Percentiles rank a stretch among this genome's conserved stretches.
These are phyloP conservation scores for Cutaneotrichosporon mucoides DNA, from an alignment of 1,284 basidiomycete genomes.

Conservation along the genomic window DNA sequence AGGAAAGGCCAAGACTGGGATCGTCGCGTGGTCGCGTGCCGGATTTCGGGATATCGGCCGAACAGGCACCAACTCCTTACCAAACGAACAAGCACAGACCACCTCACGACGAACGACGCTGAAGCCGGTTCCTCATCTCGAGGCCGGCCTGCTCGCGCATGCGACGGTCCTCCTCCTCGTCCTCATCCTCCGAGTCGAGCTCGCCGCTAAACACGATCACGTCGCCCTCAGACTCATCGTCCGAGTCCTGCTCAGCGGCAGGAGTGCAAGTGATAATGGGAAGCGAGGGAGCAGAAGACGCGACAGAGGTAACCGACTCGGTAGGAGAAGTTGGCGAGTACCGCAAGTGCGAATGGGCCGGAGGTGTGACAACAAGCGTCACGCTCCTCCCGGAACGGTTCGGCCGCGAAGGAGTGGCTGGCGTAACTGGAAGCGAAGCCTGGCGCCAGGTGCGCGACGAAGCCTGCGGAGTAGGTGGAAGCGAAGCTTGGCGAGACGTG, in stretches of 20 bases:
- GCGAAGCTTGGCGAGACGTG: neutral
- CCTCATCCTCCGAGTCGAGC: constrained; percentile 19
- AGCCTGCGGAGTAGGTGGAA: constrained; percentile 7
- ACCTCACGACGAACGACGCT: neutral
- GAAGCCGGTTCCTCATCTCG: constrained; percentile 12
- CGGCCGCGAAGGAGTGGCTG: neutral
- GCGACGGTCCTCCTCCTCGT: constrained; percentile 27
- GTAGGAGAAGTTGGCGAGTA: constrained; percentile 28
- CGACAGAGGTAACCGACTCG: constrained; percentile 20
- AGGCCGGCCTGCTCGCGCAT: constrained; percentile 34
- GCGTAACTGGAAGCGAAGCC: neutral
- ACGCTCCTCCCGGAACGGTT: too few relatives aligned
- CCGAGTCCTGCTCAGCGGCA: constrained; percentile 41
- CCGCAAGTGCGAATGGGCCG: neutral
- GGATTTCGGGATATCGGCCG: neutral
- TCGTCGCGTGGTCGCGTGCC: neutral
- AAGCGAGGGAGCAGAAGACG: constrained; percentile 31
- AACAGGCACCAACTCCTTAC: neutral
- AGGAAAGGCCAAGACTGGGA: neutral
- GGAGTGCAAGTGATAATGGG: constrained; percentile 48
- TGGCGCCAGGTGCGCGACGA: constrained; percentile 7
- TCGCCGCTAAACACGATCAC: constrained; percentile 23
- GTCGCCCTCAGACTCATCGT: constrained; percentile 33
- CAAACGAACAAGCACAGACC: too few relatives aligned
- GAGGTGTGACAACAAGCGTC: constrained; percentile 12